These are phyloP conservation scores for Lentinula edodes DNA, from an alignment of 768 basidiomycete genomes.

Conservation along the genomic window DNA sequence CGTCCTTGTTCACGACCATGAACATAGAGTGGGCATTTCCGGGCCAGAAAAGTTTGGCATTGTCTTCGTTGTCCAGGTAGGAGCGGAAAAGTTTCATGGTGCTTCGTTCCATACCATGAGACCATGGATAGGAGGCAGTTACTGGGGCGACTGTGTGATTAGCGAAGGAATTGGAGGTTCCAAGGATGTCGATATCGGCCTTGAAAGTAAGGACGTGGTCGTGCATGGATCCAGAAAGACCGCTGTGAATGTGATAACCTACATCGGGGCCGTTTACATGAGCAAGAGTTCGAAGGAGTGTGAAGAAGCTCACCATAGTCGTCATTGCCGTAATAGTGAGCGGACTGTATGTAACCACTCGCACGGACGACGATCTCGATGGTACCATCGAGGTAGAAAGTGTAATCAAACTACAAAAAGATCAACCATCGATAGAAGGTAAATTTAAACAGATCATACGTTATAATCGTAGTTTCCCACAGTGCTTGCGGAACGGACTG, in stretches of 20 bases:
- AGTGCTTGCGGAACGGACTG: slow-evolving; percentile 16
- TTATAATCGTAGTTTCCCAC: slow-evolving; percentile 15
- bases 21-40: slow-evolving; percentile 42
- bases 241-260: slow-evolving; percentile 16
- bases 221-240: slow-evolving; percentile 37
- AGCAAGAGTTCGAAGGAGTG: neutral
- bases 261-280: neutral
- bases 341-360: slow-evolving; percentile 52
- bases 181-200: slow-evolving; percentile 51
- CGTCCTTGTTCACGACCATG: slow-evolving; percentile 36
- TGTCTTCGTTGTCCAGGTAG: slow-evolving; percentile 38
- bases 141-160: slow-evolving; percentile 38
- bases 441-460: slow-evolving; percentile 4
- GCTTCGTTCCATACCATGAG: slow-evolving; percentile 24
- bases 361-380: slow-evolving; percentile 49
- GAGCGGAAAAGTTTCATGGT: slow-evolving; percentile 28
- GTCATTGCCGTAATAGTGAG: slow-evolving; percentile 39
- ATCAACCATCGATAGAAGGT: neutral
- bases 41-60: slow-evolving; percentile 38
- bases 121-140: slow-evolving; percentile 39
- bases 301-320: slow-evolving; percentile 28
- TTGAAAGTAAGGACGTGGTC: slow-evolving; percentile 54
- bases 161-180: slow-evolving; percentile 44
- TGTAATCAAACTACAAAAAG: slow-evolving; percentile 43
- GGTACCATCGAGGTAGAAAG: slow-evolving; percentile 48